Conservation (phyloP, 2,329 filamentous ascomycete species). For the Penicillium sp. region DNA sequence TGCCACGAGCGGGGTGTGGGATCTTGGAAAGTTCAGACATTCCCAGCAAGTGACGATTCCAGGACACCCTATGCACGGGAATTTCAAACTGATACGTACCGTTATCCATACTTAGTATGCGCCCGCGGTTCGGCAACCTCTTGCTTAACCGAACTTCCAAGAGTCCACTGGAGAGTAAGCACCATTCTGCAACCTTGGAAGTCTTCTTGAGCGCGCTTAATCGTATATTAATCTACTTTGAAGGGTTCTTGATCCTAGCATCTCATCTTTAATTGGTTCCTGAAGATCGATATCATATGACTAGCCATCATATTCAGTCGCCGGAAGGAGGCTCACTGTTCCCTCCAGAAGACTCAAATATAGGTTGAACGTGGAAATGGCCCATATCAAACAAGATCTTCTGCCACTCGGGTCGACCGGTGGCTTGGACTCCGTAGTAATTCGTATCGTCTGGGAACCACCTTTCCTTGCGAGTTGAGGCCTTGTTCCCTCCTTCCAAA, state of each 20-base stretch:
- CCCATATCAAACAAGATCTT: constrained; percentile 35
- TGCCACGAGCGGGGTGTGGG: constrained; percentile 22
- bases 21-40: constrained; percentile 20
- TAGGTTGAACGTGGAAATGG: constrained; percentile 31
- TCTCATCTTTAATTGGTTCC: background rate
- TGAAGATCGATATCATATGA: background rate
- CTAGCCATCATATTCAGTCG: background rate
- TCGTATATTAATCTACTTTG: too few species aligned
- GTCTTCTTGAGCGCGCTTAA: too few species aligned
- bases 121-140: constrained; percentile 9
- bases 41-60: constrained; percentile 11
- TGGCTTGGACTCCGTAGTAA: constrained; percentile 64
- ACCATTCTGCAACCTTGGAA: too few species aligned
- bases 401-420: constrained; percentile 53
- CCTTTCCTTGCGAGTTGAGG: constrained; percentile 66
- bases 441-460: constrained; percentile 70
- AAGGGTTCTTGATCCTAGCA: background rate
- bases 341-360: constrained; percentile 17
- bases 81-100: background rate
- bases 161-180: background rate
- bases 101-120: constrained; percentile 4
- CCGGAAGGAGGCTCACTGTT: constrained; percentile 16
- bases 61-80: background rate
- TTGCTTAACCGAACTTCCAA: background rate
- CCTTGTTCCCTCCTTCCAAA: constrained; percentile 71